Base-by-base conservation (phyloP, 129 eudicot genomes). In the Artemisia tridentata region DNA sequence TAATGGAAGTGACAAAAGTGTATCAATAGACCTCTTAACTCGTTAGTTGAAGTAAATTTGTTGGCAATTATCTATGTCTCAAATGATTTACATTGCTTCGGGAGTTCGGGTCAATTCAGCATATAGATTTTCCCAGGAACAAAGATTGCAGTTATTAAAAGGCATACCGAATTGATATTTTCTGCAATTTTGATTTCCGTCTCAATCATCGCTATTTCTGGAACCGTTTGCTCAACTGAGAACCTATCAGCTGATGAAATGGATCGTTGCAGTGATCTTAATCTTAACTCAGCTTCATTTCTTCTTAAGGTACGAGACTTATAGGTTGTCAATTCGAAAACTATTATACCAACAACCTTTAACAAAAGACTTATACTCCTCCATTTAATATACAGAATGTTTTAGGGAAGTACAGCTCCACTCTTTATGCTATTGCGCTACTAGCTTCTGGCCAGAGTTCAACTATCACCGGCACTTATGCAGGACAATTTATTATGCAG, bases 371-470 rank as follows among this genome's bases (percentile, higher is more conserved):
- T 61, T 31, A 3, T 21, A 18, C 5, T 45, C 13, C 25, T 1
- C 20, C 19, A 25, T 46, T 50, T 74, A 46, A 34, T 29, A n/a
- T 29, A 15, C 84, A 89, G 96, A 87, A 93, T 87, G 96, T 93
- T 34, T 72, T 93, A 72, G 98, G 98, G 56, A 93, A 82, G 68
- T 85, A 90, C 13, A 88, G 95, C 59, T 89, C 95, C 7, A 89
- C 82, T 21, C 63, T 93, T 14, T 93, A 86, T 63, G 95, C 90
- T 34, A 80, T 89, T 68, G 96, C 96, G 1, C 75, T 93, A 7
- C 75, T 93, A 62, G 98, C 98, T 50, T 93, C 98, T 11, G 98
- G 98, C 2, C 98, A 93, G 79, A 93, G 98, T 76, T 93, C 98
- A 50, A 75, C 98, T 55, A 93, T 93, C 59, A 93, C 95, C 0